phyloP scores from a whole-genome alignment of 2,329 filamentous ascomycete genomes.

The Aspergillus neoniger region DNA sequence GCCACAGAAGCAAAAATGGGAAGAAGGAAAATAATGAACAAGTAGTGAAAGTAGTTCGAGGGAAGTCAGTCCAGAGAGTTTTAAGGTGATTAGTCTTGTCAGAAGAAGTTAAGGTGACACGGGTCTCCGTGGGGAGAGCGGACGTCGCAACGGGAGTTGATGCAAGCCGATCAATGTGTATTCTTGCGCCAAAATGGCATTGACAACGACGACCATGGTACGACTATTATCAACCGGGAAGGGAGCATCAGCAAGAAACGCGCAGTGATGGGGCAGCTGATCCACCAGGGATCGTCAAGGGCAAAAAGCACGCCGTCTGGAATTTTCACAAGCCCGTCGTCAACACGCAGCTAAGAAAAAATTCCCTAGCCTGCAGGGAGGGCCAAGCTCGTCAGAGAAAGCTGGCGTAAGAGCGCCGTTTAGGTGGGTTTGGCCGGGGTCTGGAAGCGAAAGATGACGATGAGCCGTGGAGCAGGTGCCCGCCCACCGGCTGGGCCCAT shows the following conservation, averaged over 20 bases:
- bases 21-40: slow-evolving; percentile 13
- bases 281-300: slow-evolving; percentile 30
- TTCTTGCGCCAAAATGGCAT: slow-evolving; percentile 2
- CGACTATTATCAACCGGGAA: slow-evolving; percentile 4
- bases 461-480: slow-evolving; percentile 23
- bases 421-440: slow-evolving; percentile 25
- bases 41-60: slow-evolving; percentile 11
- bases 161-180: slow-evolving; percentile 11
- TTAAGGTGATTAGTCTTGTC: slow-evolving; percentile 16
- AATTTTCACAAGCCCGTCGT: slow-evolving; percentile 9
- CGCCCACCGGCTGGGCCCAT: slow-evolving; percentile 13
- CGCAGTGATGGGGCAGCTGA: slow-evolving; percentile 14
- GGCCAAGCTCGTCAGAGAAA: slow-evolving; percentile 19
- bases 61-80: slow-evolving; percentile 2
- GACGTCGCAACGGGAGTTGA: slow-evolving; percentile 7
- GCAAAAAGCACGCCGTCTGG: slow-evolving; percentile 9
- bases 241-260: neutral
- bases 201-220: neutral
- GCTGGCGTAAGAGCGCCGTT: slow-evolving; percentile 21
- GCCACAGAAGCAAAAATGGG: neutral
- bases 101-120: slow-evolving; percentile 14
- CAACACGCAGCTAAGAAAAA: slow-evolving; percentile 3
- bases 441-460: slow-evolving; percentile 34
- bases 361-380: slow-evolving; percentile 7
- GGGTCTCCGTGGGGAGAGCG: slow-evolving; percentile 15